A percentile compares a stretch with the other conserved stretches of the same genome.
phyloP scores from a whole-genome alignment of 2,329 filamentous ascomycete species.

The Blastomyces gilchristii region DNA sequence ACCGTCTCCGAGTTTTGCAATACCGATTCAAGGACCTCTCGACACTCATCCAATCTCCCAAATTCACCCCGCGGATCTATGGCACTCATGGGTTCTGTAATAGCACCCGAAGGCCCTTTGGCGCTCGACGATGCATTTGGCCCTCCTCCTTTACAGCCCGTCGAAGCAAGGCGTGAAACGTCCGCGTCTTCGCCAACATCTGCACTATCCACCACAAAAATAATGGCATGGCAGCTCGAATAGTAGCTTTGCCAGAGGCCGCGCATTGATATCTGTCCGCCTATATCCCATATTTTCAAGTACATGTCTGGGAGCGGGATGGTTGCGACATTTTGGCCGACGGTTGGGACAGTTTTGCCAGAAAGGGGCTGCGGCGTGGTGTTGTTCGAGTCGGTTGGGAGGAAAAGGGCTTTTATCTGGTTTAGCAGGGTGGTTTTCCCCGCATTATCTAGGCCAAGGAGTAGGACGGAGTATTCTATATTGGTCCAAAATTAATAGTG shows the following conservation, averaged over 20 bases:
- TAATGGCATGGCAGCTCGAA: constrained; percentile 83
- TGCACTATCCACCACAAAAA: constrained; percentile 93
- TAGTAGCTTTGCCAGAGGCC: constrained; percentile 96
- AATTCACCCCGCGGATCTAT: constrained; percentile 31
- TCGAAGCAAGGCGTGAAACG: constrained; percentile 40
- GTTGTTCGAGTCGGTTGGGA: constrained; percentile 24
- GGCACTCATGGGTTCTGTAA: constrained; percentile 27
- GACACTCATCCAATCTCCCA: constrained; percentile 70
- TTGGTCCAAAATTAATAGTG: neutral
- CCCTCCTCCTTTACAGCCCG: constrained; percentile 6
- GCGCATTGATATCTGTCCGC: constrained; percentile 79
- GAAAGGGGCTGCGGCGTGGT: constrained; percentile 51
- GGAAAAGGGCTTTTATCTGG: constrained; percentile 83
- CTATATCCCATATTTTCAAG: constrained; percentile 97
- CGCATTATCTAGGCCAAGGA: constrained; percentile 94
- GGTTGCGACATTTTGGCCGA: constrained; percentile 92
- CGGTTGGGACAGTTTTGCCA: constrained; percentile 83
- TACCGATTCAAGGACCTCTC: constrained; percentile 79
- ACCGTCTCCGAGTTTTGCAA: constrained; percentile 78
- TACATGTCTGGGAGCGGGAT: constrained; percentile 90
- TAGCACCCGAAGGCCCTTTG: constrained; percentile 13
- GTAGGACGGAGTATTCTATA: constrained; percentile 88
- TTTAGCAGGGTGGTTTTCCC: constrained; percentile 97
- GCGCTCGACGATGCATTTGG: neutral
- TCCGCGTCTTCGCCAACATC: constrained; percentile 75